A percentile compares a stretch with the other conserved stretches of the same genome.
Evolutionary conservation across 2,329 filamentous ascomycete genomes (phyloP).

Genomic region (Paecilomyces niveus): DNA sequence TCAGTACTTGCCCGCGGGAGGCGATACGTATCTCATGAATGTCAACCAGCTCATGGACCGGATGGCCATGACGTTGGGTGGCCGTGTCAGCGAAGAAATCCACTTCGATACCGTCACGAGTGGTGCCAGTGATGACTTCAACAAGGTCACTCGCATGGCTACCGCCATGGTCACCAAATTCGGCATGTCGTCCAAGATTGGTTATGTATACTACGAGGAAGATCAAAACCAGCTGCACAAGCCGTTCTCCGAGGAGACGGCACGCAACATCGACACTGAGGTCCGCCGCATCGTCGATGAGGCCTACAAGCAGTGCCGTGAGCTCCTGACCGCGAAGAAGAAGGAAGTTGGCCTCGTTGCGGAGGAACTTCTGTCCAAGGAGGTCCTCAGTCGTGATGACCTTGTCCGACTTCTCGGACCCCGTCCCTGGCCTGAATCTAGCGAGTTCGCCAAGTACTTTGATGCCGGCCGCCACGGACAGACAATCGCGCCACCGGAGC

Average conservation of each 20-base stretch:
- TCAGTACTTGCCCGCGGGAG: constrained; percentile 81
- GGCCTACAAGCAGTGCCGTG: constrained; percentile 84
- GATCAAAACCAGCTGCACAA: constrained; percentile 80
- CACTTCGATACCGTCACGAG: constrained; percentile 96
- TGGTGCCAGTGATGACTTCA: constrained; percentile 93
- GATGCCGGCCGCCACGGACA: constrained; percentile 41
- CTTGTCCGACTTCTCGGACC: constrained; percentile 82
- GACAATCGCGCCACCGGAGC: constrained; percentile 48
- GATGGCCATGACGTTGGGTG: constrained; percentile 98
- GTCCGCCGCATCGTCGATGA: constrained; percentile 87
- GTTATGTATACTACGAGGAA: constrained; percentile 82
- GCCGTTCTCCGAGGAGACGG: constrained; percentile 92
- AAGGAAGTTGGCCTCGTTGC: constrained; percentile 81
- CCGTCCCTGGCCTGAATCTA: constrained; percentile 73
- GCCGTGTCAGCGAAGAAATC: constrained; percentile 88
- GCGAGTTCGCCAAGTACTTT: constrained; percentile 95
- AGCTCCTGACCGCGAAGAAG: constrained; percentile 79
- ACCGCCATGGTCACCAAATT: constrained; percentile 99
- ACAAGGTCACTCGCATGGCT: constrained; percentile 94
- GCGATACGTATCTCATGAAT: constrained; percentile 91
- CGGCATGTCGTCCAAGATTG: constrained; percentile 94
- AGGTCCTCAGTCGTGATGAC: constrained; percentile 85
- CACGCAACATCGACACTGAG: constrained; percentile 83
- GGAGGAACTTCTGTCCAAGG: constrained; percentile 86
- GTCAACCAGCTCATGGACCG: constrained; percentile 95